phyloP scores from a whole-genome alignment of 2,329 filamentous ascomycete genomes.

The Bipolaris bicolor region DNA sequence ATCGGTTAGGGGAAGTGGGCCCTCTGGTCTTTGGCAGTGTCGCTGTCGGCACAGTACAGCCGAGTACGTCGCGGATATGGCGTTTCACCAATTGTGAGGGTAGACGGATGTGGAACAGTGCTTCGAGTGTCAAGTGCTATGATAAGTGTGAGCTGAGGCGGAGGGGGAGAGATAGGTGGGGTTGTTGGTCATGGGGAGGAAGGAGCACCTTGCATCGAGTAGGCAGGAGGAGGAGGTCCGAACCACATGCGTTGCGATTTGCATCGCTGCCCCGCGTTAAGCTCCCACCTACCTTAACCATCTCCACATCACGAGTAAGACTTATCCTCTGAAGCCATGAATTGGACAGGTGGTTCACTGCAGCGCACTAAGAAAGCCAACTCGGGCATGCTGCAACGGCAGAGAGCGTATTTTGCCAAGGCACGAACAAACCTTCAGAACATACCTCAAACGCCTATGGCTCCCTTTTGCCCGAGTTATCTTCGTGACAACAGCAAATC shows the following conservation, averaged over 20 bases:
- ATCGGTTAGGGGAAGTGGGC: constrained; percentile 13
- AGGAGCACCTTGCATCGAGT: neutral
- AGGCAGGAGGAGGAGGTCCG: neutral
- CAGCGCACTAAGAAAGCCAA: constrained; percentile 48
- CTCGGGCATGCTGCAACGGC: constrained; percentile 47
- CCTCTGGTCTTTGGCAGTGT: constrained; percentile 13
- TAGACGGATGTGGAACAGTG: neutral
- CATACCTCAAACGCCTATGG: constrained; percentile 11
- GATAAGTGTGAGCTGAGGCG: neutral
- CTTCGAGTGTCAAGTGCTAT: neutral
- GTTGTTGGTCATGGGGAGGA: neutral
- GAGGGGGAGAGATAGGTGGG: neutral
- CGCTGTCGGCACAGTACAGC: constrained; percentile 11
- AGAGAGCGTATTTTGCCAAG: constrained; percentile 56
- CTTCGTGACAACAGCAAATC: constrained; percentile 19
- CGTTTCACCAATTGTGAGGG: neutral
- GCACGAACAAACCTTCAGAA: constrained; percentile 44
- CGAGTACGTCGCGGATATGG: neutral
- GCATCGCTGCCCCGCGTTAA: neutral
- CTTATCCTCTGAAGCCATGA: constrained; percentile 43
- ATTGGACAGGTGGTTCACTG: constrained; percentile 57
- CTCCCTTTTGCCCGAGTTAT: constrained; percentile 36
- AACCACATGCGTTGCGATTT: neutral
- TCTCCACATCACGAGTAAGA: neutral
- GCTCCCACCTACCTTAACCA: neutral